A percentile compares a stretch with the other conserved stretches of the same genome.
Conservation (phyloP, 1,284 basidiomycete genomes). For the Phlebopus sp. region DNA sequence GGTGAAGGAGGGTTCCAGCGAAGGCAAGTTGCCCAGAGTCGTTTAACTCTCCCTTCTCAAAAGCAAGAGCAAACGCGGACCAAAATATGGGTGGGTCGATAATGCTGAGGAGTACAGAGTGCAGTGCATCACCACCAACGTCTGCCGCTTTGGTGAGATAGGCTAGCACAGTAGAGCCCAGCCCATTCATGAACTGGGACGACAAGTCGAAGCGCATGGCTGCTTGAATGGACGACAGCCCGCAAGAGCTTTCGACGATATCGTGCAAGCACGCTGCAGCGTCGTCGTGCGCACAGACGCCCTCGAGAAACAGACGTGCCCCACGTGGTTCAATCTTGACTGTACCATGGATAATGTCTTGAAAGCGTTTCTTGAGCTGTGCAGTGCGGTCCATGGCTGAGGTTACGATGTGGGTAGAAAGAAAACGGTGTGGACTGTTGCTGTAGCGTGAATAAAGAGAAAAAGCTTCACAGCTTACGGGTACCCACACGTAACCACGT, state of each 20-base stretch:
- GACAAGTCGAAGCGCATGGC: constrained; percentile 45
- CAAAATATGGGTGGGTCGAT: constrained; percentile 59
- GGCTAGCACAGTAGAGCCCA: constrained; percentile 35
- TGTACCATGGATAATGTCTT: constrained; percentile 22
- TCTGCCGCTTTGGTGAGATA: constrained; percentile 38
- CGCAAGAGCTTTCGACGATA: constrained; percentile 39
- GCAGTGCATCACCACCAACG: constrained; percentile 44
- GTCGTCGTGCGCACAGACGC: constrained; percentile 42
- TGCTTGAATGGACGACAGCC: constrained; percentile 41
- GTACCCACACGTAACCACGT: no score
- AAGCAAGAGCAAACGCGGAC: constrained; percentile 40
- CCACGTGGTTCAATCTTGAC: constrained; percentile 15
- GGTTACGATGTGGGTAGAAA: no score
- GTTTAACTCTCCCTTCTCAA: constrained; percentile 35
- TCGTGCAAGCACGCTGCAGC: constrained; percentile 39
- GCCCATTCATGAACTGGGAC: constrained; percentile 44
- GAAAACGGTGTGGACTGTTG: no score
- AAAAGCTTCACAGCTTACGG: no score
- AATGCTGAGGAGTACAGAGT: constrained; percentile 40
- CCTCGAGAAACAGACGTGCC: constrained; percentile 44
- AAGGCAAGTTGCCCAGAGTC: constrained; percentile 41
- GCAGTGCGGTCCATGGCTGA: constrained; percentile 20
- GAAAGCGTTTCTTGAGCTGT: constrained; percentile 25
- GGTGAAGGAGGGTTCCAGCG: constrained; percentile 51
- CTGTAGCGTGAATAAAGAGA: no score